A percentile compares a stretch with the other conserved stretches of the same genome.
These are phyloP conservation scores for Boletus fagicola DNA, from an alignment of 768 basidiomycete genomes.

Conservation along the genomic window DNA sequence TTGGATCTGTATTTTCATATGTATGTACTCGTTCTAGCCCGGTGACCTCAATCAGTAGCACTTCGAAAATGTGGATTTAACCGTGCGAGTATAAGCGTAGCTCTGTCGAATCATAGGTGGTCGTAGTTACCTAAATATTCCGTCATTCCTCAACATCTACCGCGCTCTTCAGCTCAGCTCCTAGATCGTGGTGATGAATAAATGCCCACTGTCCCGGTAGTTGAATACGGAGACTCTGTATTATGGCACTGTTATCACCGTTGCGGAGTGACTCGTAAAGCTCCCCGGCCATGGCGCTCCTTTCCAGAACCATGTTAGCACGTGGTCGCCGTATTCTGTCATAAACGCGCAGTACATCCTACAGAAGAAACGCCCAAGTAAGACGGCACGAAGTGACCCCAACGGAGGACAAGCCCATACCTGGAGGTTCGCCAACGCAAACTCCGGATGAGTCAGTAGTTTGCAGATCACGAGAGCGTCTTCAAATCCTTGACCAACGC, in stretches of 20 bases:
- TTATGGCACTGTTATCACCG: slow-evolving; percentile 27
- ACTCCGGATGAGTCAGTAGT: slow-evolving; percentile 44
- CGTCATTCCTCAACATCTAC: slow-evolving; percentile 20
- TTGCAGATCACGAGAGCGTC: slow-evolving; percentile 48
- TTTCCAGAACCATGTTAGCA: slow-evolving; percentile 47
- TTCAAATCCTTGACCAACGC: slow-evolving; percentile 60
- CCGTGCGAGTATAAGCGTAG: not conserved
- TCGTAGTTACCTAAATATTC: not conserved
- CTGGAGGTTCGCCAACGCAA: slow-evolving; percentile 39
- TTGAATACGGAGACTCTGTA: slow-evolving; percentile 34
- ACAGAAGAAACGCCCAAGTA: not conserved
- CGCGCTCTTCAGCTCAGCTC: slow-evolving; percentile 38
- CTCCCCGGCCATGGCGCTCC: slow-evolving; percentile 41
- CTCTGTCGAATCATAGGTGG: not conserved
- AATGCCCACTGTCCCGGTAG: slow-evolving; percentile 43
- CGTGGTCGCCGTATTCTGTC: slow-evolving; percentile 44
- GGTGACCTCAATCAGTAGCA: slow-evolving; percentile 1
- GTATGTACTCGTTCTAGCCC: slow-evolving; percentile 6
- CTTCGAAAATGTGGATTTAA: not conserved
- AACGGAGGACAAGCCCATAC: slow-evolving; percentile 26
- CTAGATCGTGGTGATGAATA: slow-evolving; percentile 50
- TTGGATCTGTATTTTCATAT: slow-evolving; percentile 11
- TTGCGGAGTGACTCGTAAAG: slow-evolving; percentile 38
- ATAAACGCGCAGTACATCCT: slow-evolving; percentile 50
- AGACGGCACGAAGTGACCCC: not conserved